phyloP scores from a whole-genome alignment of 1,284 basidiomycete genomes.

The Porodaedalea pini region DNA sequence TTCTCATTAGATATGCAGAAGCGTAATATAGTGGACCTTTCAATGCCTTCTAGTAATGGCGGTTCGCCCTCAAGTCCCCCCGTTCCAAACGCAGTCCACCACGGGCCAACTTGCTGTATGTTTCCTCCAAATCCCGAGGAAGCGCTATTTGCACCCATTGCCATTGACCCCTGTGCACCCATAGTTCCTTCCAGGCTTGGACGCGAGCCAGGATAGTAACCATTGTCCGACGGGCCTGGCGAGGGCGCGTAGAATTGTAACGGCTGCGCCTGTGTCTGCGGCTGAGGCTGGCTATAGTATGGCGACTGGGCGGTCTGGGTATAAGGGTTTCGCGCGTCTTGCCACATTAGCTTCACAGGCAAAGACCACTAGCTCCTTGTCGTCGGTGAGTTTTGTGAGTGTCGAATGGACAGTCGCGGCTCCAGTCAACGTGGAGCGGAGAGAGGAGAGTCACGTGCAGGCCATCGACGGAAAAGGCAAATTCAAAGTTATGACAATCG shows the following conservation, averaged over 20 bases:
- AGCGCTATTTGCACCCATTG: constrained; percentile 35
- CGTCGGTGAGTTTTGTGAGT: not conserved
- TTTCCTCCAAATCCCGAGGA: constrained; percentile 60
- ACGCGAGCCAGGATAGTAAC: constrained; percentile 65
- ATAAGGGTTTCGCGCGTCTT: constrained; percentile 53
- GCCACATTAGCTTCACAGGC: constrained; percentile 53
- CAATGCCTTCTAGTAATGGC: constrained; percentile 83
- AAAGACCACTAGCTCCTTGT: not conserved
- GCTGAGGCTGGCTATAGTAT: constrained; percentile 48
- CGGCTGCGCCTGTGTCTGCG: constrained; percentile 45
- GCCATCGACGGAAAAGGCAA: not conserved
- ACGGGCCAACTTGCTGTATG: constrained; percentile 68
- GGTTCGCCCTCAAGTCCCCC: constrained; percentile 95
- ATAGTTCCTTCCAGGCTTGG: constrained; percentile 71
- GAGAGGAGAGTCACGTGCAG: constrained; percentile 4
- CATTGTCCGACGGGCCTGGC: constrained; percentile 40
- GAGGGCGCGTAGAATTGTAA: constrained; percentile 70
- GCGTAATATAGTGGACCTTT: not conserved
- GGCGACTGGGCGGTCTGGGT: constrained; percentile 53
- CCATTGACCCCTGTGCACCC: constrained; percentile 49
- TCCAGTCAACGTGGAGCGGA: not conserved
- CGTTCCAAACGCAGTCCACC: constrained; percentile 96
- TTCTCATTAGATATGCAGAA: constrained; percentile 11
- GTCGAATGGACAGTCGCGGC: not conserved
- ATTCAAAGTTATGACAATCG: not conserved